Evolutionary conservation across 2,329 filamentous ascomycete genomes (phyloP).

Genomic region (Malbranchea zuffiana): DNA sequence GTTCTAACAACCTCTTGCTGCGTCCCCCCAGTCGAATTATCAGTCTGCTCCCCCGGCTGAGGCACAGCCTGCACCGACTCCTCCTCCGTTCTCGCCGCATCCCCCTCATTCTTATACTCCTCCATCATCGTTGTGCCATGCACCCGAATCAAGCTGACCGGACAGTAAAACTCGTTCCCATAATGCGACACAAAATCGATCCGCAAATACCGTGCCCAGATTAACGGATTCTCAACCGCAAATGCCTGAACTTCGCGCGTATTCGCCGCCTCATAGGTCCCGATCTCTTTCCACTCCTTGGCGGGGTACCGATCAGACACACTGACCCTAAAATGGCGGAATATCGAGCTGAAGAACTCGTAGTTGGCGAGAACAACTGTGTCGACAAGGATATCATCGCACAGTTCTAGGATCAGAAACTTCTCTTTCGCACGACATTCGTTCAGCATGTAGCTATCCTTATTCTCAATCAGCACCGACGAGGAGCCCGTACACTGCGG

Average conservation of each 20-base stretch:
- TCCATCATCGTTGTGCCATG: slow-evolving; percentile 93
- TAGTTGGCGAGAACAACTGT: slow-evolving; percentile 97
- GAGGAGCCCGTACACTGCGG: slow-evolving; percentile 76
- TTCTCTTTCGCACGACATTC: slow-evolving; percentile 81
- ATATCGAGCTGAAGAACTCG: slow-evolving; percentile 97
- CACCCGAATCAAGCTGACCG: slow-evolving; percentile 76
- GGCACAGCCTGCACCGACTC: slow-evolving; percentile 46
- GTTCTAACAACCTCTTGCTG: background rate
- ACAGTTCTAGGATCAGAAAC: slow-evolving; percentile 88
- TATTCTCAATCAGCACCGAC: slow-evolving; percentile 86
- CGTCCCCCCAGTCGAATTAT: slow-evolving; percentile 16
- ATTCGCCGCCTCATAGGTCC: slow-evolving; percentile 82
- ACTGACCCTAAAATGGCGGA: slow-evolving; percentile 79
- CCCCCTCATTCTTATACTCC: slow-evolving; percentile 80
- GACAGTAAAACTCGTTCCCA: slow-evolving; percentile 94
- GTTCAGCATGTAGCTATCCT: slow-evolving; percentile 96
- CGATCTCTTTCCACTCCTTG: slow-evolving; percentile 86
- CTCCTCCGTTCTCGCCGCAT: slow-evolving; percentile 47
- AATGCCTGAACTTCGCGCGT: slow-evolving; percentile 91
- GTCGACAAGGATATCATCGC: slow-evolving; percentile 75
- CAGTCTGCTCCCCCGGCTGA: slow-evolving; percentile 14
- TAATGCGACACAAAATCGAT: slow-evolving; percentile 90
- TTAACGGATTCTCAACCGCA: slow-evolving; percentile 82
- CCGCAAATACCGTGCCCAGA: slow-evolving; percentile 87
- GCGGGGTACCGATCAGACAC: slow-evolving; percentile 92